Conservation (phyloP, 2,329 filamentous ascomycete genomes). For the Thermomyces lanuginosus region DNA sequence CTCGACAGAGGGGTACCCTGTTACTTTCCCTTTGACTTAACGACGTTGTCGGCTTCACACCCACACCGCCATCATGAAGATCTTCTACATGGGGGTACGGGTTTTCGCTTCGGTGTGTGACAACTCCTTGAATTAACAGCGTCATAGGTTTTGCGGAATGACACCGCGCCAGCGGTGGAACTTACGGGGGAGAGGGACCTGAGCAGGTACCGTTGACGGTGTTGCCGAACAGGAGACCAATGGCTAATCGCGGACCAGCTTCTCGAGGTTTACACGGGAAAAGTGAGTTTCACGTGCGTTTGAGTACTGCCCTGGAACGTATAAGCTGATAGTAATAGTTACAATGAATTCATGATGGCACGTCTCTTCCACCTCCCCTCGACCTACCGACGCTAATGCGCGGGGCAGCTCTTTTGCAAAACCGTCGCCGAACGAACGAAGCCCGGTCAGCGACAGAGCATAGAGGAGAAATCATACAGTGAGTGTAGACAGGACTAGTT, state of each 20-base stretch:
- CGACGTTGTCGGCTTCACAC: neutral
- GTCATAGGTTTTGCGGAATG: slow-evolving; percentile 62
- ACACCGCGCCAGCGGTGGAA: slow-evolving; percentile 58
- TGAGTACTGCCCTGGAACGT: no score
- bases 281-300: no score
- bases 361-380: no score
- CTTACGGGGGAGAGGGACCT: slow-evolving; percentile 63
- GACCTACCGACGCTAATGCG: no score
- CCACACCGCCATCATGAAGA: slow-evolving; percentile 50
- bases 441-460: slow-evolving; percentile 67
- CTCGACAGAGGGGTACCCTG: no score
- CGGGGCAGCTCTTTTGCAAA: slow-evolving; percentile 67
- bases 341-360: slow-evolving; percentile 62
- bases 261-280: slow-evolving; percentile 61
- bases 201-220: slow-evolving; percentile 19
- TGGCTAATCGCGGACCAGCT: slow-evolving; percentile 38
- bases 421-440: slow-evolving; percentile 73
- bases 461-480: slow-evolving; percentile 39
- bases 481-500: no score
- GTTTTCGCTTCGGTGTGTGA: slow-evolving; percentile 6
- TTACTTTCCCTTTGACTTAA: no score
- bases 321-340: slow-evolving; percentile 26
- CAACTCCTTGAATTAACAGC: neutral
- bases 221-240: neutral
- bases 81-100: slow-evolving; percentile 76